Evolutionary conservation across 2,329 filamentous ascomycete species (phyloP).

Genomic region (Arachnomyces sp.): DNA sequence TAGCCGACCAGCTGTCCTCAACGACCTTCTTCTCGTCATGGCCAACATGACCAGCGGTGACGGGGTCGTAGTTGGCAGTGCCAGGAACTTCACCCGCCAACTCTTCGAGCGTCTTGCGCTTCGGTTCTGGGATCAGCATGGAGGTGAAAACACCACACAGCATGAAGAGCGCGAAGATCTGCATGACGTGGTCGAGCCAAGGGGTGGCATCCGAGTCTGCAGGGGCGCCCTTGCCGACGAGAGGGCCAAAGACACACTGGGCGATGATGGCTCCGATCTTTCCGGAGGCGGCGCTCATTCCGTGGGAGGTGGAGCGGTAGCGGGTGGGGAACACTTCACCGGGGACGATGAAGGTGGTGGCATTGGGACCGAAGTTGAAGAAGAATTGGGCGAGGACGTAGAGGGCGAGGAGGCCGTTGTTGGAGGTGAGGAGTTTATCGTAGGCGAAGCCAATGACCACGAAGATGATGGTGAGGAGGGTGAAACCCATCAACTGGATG

Average conservation of each 20-base stretch:
- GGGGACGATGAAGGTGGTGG: conserved; percentile 56
- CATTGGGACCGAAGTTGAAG: conserved; percentile 46
- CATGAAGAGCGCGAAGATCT: conserved; percentile 77
- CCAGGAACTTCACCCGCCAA: conserved; percentile 59
- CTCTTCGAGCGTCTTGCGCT: conserved; percentile 63
- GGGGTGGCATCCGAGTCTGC: conserved; percentile 47
- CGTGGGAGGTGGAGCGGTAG: conserved; percentile 57
- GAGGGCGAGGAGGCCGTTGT: conserved; percentile 48
- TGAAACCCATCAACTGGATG: conserved; percentile 59
- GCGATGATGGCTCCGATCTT: conserved; percentile 62
- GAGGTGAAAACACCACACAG: conserved; percentile 60
- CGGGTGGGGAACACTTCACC: conserved; percentile 58
- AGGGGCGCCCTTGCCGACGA: conserved; percentile 50
- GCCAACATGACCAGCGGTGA: conserved; percentile 11
- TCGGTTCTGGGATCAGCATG: conserved; percentile 69
- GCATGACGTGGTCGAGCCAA: conserved; percentile 65
- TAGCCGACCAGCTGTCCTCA: no score
- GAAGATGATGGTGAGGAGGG: conserved; percentile 54
- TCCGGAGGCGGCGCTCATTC: conserved; percentile 57
- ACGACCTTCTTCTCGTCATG: no score
- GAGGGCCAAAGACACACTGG: conserved; percentile 56
- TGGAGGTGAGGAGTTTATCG: conserved; percentile 18
- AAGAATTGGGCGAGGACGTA: conserved; percentile 60
- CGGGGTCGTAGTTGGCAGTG: conserved; percentile 38
- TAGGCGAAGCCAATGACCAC: conserved; percentile 55